Base-by-base conservation (phyloP, 768 basidiomycete species). In the Leccinum pellstonianum region DNA sequence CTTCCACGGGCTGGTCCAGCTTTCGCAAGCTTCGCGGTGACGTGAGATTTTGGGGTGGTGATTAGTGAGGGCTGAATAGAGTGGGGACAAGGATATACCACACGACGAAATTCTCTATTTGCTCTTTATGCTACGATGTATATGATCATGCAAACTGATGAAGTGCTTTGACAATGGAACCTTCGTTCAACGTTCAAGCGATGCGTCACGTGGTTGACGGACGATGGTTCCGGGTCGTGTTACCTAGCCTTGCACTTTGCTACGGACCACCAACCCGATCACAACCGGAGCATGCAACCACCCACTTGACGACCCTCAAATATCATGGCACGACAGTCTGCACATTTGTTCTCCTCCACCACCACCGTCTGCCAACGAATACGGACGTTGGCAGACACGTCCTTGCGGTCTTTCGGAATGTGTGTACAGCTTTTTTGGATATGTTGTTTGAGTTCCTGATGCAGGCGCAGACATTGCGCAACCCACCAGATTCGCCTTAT, bases 321-420 rank as follows among this genome's bases (percentile, higher is more conserved):
- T 19, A 66, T 50, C 55, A 75, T 73, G 74, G 54, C 62, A 61
- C 68, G 52, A 61, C 71, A 58, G 55, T 52, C 58, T 33, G 4
- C 38, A 50, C 52, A 55, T 59, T 61, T 63, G 62, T 61, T 64
- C 29, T 69, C 69, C 41, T 61, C 68, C 38, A 57, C 57, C 55
- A 54, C 54, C 31, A 56, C 62, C 19, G 54, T 67, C 35, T 70
- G 71, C 47, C 76, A 76, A 61, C 74, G 77, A 37, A 61, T 74
- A 54, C 75, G 80, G 14, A 76, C 71, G 4, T 61, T 75, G 31
- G 79, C 80, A 19, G 73, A 76, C 55, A 73, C 77, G 43, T 84
- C 85, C 66, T 86, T 91, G 71, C 83, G 87, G 56, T 83, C 82
- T 53, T 91, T 93, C 69, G 91, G 91, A 76, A 78, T 93, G 91